phyloP scores from a whole-genome alignment of 1,139 yeast species.

The Trichomonascaceae sp. region DNA sequence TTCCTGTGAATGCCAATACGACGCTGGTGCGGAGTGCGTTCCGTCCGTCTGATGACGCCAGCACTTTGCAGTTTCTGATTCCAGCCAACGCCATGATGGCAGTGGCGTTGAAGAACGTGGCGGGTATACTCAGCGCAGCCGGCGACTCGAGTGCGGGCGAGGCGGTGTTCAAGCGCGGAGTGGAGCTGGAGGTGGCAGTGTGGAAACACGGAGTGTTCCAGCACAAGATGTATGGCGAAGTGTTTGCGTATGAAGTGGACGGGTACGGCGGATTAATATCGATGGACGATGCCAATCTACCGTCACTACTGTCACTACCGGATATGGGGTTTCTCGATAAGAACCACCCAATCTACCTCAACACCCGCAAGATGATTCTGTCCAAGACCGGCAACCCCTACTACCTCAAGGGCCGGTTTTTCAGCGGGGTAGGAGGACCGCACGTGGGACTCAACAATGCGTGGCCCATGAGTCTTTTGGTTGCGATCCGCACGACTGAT shows the following conservation, averaged over 20 bases:
- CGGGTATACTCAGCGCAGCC: slow-evolving; percentile 14
- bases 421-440: slow-evolving; percentile 83
- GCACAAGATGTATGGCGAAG: slow-evolving; percentile 61
- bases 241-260: slow-evolving; percentile 80
- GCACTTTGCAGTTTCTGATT: slow-evolving; percentile 63
- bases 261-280: slow-evolving; percentile 64
- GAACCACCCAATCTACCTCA: slow-evolving; percentile 51
- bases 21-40: slow-evolving; percentile 77
- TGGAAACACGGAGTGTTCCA: slow-evolving; percentile 48
- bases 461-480: slow-evolving; percentile 81
- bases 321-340: slow-evolving; percentile 52
- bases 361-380: slow-evolving; percentile 67
- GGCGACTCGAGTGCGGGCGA: slow-evolving; percentile 17
- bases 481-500: slow-evolving; percentile 61
- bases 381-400: slow-evolving; percentile 67
- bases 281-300: slow-evolving; percentile 90
- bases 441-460: slow-evolving; percentile 72
- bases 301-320: slow-evolving; percentile 70
- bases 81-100: slow-evolving; percentile 79
- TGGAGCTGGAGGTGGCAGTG: slow-evolving; percentile 41
- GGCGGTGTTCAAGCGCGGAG: slow-evolving; percentile 29
- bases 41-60: slow-evolving; percentile 84
- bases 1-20: slow-evolving; percentile 62
- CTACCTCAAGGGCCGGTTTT: slow-evolving; percentile 44
- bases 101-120: slow-evolving; percentile 41